Conservation (phyloP, 139 green algal genomes). For the Raphidocelis subcapitata region DNA sequence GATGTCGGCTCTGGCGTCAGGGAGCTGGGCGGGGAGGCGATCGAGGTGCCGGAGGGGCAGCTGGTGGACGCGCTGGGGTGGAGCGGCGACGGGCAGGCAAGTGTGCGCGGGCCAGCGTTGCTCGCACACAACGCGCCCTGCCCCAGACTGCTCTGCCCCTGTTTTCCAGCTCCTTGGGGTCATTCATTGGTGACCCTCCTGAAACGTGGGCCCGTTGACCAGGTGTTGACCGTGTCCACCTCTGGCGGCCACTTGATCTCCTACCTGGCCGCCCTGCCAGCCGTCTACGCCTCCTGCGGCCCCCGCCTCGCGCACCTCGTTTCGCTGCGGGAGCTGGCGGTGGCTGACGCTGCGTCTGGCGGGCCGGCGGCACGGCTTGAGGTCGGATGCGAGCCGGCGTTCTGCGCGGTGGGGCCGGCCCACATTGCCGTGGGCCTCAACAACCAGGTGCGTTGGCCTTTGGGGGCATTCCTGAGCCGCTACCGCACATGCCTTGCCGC, state of each 20-base stretch:
- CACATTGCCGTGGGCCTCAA: slow-evolving; percentile 74
- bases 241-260: slow-evolving; percentile 46
- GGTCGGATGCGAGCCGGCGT: slow-evolving; percentile 66
- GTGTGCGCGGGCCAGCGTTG: not conserved
- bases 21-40: slow-evolving; percentile 48
- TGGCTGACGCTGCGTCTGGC: slow-evolving; percentile 44
- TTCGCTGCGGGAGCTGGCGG: slow-evolving; percentile 64
- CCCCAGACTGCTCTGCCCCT: not conserved
- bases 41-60: slow-evolving; percentile 56
- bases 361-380: slow-evolving; percentile 34
- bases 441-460: slow-evolving; percentile 73
- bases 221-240: slow-evolving; percentile 65
- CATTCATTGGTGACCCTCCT: not conserved
- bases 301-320: slow-evolving; percentile 49
- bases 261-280: slow-evolving; percentile 66
- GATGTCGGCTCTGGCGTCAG: slow-evolving; percentile 44
- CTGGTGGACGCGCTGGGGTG: slow-evolving; percentile 46
- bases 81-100: slow-evolving; percentile 61
- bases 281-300: slow-evolving; percentile 49
- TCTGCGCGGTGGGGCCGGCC: slow-evolving; percentile 61
- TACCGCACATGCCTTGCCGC: not conserved
- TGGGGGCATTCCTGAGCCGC: too few relatives aligned
- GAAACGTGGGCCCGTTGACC: too few relatives aligned
- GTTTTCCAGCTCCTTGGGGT: not conserved
- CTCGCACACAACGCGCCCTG: too few relatives aligned